phyloP scores from a whole-genome alignment of 2,329 filamentous ascomycete genomes.

The Colletotrichum filicis region DNA sequence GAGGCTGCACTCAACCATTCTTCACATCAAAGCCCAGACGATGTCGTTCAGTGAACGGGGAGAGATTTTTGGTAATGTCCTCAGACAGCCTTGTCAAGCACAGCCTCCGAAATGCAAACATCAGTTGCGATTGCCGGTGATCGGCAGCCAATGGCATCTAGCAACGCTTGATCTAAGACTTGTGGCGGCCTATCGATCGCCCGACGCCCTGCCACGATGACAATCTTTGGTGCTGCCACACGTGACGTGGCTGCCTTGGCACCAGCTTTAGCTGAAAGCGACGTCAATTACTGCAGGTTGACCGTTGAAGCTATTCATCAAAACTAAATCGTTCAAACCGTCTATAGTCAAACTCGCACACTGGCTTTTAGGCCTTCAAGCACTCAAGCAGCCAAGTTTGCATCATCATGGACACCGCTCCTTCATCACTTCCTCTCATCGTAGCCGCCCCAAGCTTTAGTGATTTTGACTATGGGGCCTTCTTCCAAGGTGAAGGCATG shows the following conservation, averaged over 20 bases:
- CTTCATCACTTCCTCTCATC: conserved; percentile 37
- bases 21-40: not conserved
- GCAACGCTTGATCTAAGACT: conserved; percentile 14
- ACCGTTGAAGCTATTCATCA: conserved; percentile 7
- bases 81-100: not conserved
- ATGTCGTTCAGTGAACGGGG: not conserved
- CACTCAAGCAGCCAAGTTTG: too few relatives aligned
- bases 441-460: conserved; percentile 42
- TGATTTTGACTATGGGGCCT: conserved; percentile 52
- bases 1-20: too few relatives aligned
- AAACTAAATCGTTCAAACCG: not conserved
- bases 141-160: conserved; percentile 9
- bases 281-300: not conserved
- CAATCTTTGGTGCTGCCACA: not conserved
- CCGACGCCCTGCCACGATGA: conserved; percentile 41
- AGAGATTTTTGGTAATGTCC: not conserved
- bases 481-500: conserved; percentile 44
- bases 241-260: conserved; percentile 21
- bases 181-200: conserved; percentile 44
- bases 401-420: conserved; percentile 10
- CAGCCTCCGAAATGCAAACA: conserved; percentile 10
- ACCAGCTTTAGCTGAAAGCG: not conserved
- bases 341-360: not conserved
- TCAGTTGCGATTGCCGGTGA: not conserved
- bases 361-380: not conserved